Base-by-base conservation (phyloP, 768 basidiomycete species). In the Porphyrellus cyaneotinctus region DNA sequence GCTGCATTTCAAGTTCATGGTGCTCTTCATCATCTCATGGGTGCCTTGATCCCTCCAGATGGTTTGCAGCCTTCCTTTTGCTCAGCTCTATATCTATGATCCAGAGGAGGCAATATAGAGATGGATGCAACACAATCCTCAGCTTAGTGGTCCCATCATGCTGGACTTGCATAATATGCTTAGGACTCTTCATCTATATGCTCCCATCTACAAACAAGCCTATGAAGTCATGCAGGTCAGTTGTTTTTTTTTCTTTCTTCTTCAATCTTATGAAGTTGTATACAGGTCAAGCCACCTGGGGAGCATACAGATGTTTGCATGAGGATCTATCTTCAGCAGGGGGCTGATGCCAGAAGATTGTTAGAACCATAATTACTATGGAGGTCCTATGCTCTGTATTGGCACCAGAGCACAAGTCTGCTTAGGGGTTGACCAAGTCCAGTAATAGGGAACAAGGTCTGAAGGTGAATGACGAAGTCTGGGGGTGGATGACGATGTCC, bases 31-130 rank as follows among this genome's bases (percentile, higher is more conserved):
- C 75, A 80, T 57, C 46, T 46, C 0, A 62, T 69, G 11, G 75
- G 74, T 0, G 47, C 68, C 6, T 60, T 79, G 0, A 53, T 3
- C 0, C 68, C 75, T 23, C 10, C 47, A 0, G 41, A 44, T 17
- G 64, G 56, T 2, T 14, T 37, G 2, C 31, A 30, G 0, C 70
- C 75, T 0, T 30, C 47, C 0, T 78, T n/a, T 72, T 64, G 68
- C 73, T 1, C 75, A 79, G 47, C 64, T 78, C 0, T 77, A 75
- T 43, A 63, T 78, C 2, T 67, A 73, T 61, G 75, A 79, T 51
- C 67, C 74, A 6, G 32, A 51, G 2, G 64, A 58, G 1, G 75
- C 76, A 0, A 65, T 72, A 1, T 23, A 72, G 4, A 26, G 49
- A 49, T 36, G 70, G 1, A 52, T 63, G 22, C n/a, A 47, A 2